These are phyloP conservation scores for Colletotrichum cuscutae DNA, from an alignment of 2,329 filamentous ascomycete genomes.

Conservation along the genomic window DNA sequence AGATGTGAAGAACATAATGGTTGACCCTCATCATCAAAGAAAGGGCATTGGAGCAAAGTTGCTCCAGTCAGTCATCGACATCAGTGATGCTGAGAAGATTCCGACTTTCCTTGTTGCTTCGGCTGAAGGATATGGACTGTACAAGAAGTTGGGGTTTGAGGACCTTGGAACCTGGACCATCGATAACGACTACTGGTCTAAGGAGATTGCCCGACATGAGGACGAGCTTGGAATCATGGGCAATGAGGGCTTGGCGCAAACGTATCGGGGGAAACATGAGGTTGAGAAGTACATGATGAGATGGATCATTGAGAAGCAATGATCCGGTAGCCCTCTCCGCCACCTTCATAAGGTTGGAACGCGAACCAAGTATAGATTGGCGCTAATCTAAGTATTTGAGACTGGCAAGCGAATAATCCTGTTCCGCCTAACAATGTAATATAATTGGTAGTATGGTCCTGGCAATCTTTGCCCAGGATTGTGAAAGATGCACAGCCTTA, in stretches of 20 bases:
- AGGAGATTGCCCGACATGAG: constrained; percentile 26
- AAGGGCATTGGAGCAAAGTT: constrained; percentile 35
- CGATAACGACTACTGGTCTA: constrained; percentile 36
- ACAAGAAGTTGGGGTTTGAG: constrained; percentile 35
- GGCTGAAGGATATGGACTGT: constrained; percentile 36
- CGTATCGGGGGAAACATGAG: constrained; percentile 36
- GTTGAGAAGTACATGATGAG: constrained; percentile 36
- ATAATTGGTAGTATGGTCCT: no score
- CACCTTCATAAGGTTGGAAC: no score
- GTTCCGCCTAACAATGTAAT: no score
- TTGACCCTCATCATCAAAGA: constrained; percentile 38
- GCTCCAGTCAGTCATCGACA: constrained; percentile 21
- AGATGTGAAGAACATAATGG: constrained; percentile 39
- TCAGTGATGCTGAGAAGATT: constrained; percentile 26
- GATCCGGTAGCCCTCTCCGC: no score
- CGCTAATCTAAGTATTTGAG: no score
- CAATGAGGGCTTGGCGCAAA: constrained; percentile 21
- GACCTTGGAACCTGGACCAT: constrained; percentile 35
- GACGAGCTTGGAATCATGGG: constrained; percentile 21
- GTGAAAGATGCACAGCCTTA: no score
- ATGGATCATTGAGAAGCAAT: background rate
- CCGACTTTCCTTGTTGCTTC: constrained; percentile 37
- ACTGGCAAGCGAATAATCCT: no score
- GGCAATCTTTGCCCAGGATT: no score
- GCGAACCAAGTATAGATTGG: no score